These are phyloP conservation scores for Leucosporidium creatinivorum DNA, from an alignment of 768 basidiomycete genomes.

Conservation along the genomic window DNA sequence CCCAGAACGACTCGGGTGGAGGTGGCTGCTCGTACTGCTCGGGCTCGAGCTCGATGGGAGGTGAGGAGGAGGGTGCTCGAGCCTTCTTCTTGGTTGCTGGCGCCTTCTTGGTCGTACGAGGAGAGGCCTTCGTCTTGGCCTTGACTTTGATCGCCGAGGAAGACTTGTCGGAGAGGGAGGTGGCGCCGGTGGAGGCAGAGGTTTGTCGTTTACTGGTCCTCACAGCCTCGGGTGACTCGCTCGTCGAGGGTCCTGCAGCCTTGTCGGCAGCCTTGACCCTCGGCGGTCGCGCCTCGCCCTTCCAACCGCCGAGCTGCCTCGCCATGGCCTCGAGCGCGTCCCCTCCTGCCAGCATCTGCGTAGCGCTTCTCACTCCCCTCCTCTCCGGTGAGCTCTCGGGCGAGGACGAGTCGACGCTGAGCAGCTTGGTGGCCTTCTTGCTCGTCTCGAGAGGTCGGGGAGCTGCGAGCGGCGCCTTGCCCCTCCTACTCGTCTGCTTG, in stretches of 20 bases:
- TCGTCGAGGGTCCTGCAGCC: no score
- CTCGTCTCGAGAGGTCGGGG: constrained; percentile 3
- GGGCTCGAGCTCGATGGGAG: no score
- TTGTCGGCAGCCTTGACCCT: neutral
- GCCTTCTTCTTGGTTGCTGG: no score
- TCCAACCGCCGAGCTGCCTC: no score
- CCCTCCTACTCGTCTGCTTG: no score
- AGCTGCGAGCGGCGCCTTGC: neutral
- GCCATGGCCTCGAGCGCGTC: no score
- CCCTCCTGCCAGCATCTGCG: no score
- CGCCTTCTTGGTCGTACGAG: neutral
- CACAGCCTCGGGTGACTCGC: neutral
- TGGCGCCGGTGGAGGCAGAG: neutral
- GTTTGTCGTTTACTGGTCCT: neutral
- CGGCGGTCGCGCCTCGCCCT: neutral
- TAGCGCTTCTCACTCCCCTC: no score
- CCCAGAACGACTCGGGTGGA: neutral
- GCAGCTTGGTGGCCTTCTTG: neutral
- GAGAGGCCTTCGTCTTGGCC: neutral
- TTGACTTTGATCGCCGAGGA: constrained; percentile 3
- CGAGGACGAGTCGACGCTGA: constrained; percentile 5
- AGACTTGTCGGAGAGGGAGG: neutral
- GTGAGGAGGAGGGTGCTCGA: no score
- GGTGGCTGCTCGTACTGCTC: no score
- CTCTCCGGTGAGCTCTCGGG: neutral